phyloP scores from a whole-genome alignment of 2,329 filamentous ascomycete genomes.

The Botryotinia calthae region DNA sequence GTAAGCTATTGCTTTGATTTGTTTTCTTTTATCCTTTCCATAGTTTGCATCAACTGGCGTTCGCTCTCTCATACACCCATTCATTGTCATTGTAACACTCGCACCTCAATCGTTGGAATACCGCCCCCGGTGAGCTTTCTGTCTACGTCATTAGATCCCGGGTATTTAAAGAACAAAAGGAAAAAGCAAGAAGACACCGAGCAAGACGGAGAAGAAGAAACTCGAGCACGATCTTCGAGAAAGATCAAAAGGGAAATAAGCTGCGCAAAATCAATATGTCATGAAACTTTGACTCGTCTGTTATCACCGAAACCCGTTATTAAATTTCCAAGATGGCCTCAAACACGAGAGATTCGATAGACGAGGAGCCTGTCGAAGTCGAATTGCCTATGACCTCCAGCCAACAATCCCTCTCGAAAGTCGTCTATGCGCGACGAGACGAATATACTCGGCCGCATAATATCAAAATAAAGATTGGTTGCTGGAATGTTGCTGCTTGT shows the following conservation, averaged over 20 bases:
- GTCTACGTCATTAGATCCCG: slow-evolving; percentile 17
- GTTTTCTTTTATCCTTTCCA: background rate
- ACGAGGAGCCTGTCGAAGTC: slow-evolving; percentile 14
- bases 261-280: slow-evolving; percentile 18
- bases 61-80: background rate
- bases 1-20: background rate
- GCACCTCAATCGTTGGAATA: background rate
- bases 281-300: slow-evolving; percentile 5
- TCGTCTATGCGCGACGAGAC: slow-evolving; percentile 67
- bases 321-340: slow-evolving; percentile 21
- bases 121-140: background rate
- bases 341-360: slow-evolving; percentile 26
- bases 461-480: slow-evolving; percentile 83
- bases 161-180: background rate
- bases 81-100: background rate
- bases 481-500: slow-evolving; percentile 90
- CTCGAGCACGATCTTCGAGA: background rate
- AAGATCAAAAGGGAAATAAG: slow-evolving; percentile 4
- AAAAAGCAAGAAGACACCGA: background rate
- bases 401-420: slow-evolving; percentile 59
- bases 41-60: background rate
- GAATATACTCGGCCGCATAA: slow-evolving; percentile 76
- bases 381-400: slow-evolving; percentile 39
- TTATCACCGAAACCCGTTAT: background rate
- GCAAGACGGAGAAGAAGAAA: background rate